phyloP scores from a whole-genome alignment of 2,329 filamentous ascomycete species.

The Colletotrichum destructivum region DNA sequence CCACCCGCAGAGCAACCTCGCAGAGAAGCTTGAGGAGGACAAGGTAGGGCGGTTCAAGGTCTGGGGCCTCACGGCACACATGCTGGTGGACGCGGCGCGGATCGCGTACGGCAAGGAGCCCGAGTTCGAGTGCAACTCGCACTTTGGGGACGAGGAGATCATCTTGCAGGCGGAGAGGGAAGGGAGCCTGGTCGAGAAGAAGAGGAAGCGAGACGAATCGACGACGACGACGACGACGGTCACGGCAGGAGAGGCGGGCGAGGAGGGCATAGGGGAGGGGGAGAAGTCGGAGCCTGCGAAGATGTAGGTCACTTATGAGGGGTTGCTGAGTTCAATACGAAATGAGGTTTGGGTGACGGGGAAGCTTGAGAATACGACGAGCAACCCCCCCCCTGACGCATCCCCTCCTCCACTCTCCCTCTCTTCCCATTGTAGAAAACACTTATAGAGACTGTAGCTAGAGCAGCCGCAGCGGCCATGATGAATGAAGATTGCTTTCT shows the following conservation, averaged over 20 bases:
- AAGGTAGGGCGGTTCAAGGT: conserved; percentile 79
- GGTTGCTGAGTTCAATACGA: background rate
- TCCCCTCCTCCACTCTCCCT: too few species aligned
- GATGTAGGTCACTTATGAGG: conserved; percentile 27
- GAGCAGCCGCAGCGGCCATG: conserved; percentile 28
- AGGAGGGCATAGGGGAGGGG: conserved; percentile 41
- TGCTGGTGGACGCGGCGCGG: conserved; percentile 88
- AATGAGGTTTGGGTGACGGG: background rate
- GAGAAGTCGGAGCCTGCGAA: conserved; percentile 43
- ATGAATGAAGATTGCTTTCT: conserved; percentile 24
- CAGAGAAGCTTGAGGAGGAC: conserved; percentile 60
- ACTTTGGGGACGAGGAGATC: conserved; percentile 68
- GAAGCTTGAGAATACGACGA: background rate
- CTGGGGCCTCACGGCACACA: conserved; percentile 95
- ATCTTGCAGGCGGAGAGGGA: conserved; percentile 63
- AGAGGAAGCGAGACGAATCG: conserved; percentile 47
- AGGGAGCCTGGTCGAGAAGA: conserved; percentile 63
- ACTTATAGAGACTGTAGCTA: conserved; percentile 28
- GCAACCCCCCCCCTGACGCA: too few species aligned
- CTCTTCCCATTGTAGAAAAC: conserved; percentile 17
- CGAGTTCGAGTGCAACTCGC: conserved; percentile 80
- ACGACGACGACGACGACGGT: conserved; percentile 45
- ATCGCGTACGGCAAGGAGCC: conserved; percentile 88
- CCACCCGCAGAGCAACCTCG: conserved; percentile 60
- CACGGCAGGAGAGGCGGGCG: conserved; percentile 45